Base-by-base conservation (phyloP, 331 rosid species). In the Pyrus hybrid region DNA sequence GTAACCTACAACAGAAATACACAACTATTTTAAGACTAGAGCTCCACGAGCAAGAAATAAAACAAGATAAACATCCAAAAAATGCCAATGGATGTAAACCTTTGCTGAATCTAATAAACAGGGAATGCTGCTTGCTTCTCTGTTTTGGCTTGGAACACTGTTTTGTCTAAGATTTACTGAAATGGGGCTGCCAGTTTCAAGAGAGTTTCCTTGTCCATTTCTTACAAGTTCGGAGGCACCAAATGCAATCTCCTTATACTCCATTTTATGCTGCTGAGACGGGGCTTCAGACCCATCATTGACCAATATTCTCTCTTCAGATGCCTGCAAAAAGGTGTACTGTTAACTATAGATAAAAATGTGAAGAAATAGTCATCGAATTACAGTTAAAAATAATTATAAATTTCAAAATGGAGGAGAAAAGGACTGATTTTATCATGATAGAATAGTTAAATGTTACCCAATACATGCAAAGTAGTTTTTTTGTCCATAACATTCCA, bases 1-100 rank as follows among this genome's bases (percentile, higher is more conserved):
- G 80, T 69, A 72, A 77, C 91, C 97, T 91, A 65, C 51, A 71
- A 74, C 70, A 32, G 76, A 88, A 86, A 64, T 47, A 37, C 35
- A 73, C 63, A 28, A 63, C 17, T 67, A 65, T 83, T 71, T 82
- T 73, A 87, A 81, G 22, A 80, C 33, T 67, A 70, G 60, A 70
- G 51, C 63, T 56, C 41, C 70, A 47, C 25, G 29, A 82, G 68
- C 47, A n/a, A 74, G 67, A 82, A 68, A 67, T 45, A 72, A 17
- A 54, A 56, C 17, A 76, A 63, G 3, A 76, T 49, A 11, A 66
- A 7, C 61, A 71, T 64, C 63, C 29, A 73, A 70, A 29, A 54
- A 56, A 49, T 18, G 68, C 30, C 25, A 49, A 3, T 23, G 29
- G 2, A 73, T 75, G 6, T 77, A 47, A 77, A 91, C 90, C 89